These are phyloP conservation scores for Hansenula anomala DNA, from an alignment of 1,139 yeast species.

Conservation along the genomic window DNA sequence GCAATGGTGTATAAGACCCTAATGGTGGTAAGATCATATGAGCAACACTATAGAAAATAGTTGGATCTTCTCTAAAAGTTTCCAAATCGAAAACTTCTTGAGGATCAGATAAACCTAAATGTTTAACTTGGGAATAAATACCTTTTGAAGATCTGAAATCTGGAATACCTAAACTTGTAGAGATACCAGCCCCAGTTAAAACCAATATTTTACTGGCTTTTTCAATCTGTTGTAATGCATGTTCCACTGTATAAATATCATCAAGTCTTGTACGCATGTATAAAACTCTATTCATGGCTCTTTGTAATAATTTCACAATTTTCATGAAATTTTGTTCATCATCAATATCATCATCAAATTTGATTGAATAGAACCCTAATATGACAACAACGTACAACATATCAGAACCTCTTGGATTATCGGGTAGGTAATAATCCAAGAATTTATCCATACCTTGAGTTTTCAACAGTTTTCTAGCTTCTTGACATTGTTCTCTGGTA, in stretches of 20 bases:
- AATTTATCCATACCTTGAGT: constrained; percentile 56
- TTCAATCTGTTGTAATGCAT: constrained; percentile 48
- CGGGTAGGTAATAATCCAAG: constrained; percentile 54
- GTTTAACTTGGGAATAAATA: constrained; percentile 66
- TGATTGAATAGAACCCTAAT: constrained; percentile 11
- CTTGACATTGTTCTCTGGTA: constrained; percentile 36
- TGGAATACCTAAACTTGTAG: constrained; percentile 89
- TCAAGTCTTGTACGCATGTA: constrained; percentile 49
- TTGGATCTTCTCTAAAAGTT: constrained; percentile 72
- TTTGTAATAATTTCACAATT: constrained; percentile 47
- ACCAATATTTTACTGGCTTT: constrained; percentile 65
- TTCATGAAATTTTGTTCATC: constrained; percentile 41
- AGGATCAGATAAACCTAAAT: constrained; percentile 79
- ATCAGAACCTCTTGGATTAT: constrained; percentile 20
- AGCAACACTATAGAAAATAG: constrained; percentile 82
- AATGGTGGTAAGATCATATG: constrained; percentile 83
- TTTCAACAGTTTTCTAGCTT: constrained; percentile 57
- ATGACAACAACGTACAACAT: constrained; percentile 7
- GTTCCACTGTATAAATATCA: constrained; percentile 53
- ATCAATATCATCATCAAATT: constrained; percentile 28
- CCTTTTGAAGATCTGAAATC: constrained; percentile 93
- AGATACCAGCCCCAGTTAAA: constrained; percentile 93
- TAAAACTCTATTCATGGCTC: constrained; percentile 57
- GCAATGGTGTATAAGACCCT: constrained; percentile 74
- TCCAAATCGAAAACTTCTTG: constrained; percentile 88